A percentile compares a stretch with the other conserved stretches of the same genome.
Conservation (phyloP, 139 green algal species). For the Pleodorina starrii region DNA sequence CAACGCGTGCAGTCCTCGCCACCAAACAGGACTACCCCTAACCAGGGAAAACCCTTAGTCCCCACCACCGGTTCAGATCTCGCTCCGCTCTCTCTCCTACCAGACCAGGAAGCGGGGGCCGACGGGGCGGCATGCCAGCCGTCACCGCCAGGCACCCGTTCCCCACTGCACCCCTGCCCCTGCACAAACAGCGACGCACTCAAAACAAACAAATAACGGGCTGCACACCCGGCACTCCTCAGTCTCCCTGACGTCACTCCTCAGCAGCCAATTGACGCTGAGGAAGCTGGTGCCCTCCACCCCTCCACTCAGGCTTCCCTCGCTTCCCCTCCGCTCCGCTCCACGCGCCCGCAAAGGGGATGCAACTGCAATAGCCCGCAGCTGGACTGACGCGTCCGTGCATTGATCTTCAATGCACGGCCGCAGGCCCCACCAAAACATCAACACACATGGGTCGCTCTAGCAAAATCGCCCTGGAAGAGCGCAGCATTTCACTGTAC, state of each 20-base stretch:
- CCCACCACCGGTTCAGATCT: background rate
- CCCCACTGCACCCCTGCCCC: background rate
- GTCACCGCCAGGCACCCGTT: background rate
- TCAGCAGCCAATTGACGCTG: background rate
- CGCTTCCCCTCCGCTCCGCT: background rate
- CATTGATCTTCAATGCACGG: background rate
- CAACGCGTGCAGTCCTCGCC: background rate
- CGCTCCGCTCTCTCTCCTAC: conserved; percentile 15
- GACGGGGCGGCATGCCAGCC: conserved; percentile 12
- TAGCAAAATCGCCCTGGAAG: background rate
- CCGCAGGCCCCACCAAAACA: background rate
- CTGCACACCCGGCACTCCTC: background rate
- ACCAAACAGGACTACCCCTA: conserved; percentile 12
- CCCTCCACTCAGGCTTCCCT: background rate
- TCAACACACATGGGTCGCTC: conserved; percentile 5
- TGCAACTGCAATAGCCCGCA: conserved; percentile 5
- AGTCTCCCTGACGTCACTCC: background rate
- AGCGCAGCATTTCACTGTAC: background rate
- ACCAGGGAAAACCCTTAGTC: background rate
- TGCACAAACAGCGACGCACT: background rate
- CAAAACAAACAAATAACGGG: conserved; percentile 8
- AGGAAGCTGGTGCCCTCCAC: background rate
- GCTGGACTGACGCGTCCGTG: background rate
- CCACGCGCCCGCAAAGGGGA: background rate
- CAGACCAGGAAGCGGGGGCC: background rate